These are phyloP conservation scores for Neurospora sp. DNA, from an alignment of 495 filamentous ascomycete species.

Conservation along the genomic window DNA sequence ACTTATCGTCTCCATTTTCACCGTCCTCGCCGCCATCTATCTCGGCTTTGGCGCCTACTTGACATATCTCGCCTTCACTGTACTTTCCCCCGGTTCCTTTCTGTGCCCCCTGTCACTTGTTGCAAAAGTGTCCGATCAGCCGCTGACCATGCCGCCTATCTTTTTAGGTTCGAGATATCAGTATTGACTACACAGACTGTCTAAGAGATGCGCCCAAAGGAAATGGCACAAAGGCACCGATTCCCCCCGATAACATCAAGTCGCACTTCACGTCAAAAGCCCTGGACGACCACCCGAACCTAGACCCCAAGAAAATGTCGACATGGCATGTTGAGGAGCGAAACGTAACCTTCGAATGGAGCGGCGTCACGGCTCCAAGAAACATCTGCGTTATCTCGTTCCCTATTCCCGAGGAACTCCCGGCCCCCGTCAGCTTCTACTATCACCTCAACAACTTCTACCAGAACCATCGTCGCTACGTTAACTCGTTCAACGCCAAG, in stretches of 20 bases:
- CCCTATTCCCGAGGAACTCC: constrained; percentile 64
- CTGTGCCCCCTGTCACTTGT: background rate
- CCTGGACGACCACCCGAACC: constrained; percentile 13
- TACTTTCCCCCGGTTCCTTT: constrained; percentile 5
- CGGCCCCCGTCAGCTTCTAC: constrained; percentile 77
- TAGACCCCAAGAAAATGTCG: constrained; percentile 17
- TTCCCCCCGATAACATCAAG: constrained; percentile 48
- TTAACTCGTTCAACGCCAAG: constrained; percentile 71
- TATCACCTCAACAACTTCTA: constrained; percentile 98
- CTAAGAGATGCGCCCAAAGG: constrained; percentile 34
- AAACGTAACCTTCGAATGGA: constrained; percentile 12
- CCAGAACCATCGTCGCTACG: constrained; percentile 96
- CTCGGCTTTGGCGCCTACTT: constrained; percentile 26
- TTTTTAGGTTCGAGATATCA: constrained; percentile 74
- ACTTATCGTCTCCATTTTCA: constrained; percentile 28
- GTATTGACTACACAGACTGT: constrained; percentile 85
- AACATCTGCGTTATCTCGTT: constrained; percentile 59
- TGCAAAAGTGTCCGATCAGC: constrained; percentile 13
- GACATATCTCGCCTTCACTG: constrained; percentile 24
- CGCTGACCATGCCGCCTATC: constrained; percentile 18
- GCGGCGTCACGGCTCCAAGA: constrained; percentile 12
- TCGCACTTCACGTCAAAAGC: constrained; percentile 53
- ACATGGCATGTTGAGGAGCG: constrained; percentile 15
- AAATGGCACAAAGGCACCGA: constrained; percentile 15
- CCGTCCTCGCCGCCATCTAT: constrained; percentile 25